A percentile compares a stretch with the other conserved stretches of the same genome.
phyloP scores from a whole-genome alignment of 768 basidiomycete genomes.

The Leccinum uliginosum region DNA sequence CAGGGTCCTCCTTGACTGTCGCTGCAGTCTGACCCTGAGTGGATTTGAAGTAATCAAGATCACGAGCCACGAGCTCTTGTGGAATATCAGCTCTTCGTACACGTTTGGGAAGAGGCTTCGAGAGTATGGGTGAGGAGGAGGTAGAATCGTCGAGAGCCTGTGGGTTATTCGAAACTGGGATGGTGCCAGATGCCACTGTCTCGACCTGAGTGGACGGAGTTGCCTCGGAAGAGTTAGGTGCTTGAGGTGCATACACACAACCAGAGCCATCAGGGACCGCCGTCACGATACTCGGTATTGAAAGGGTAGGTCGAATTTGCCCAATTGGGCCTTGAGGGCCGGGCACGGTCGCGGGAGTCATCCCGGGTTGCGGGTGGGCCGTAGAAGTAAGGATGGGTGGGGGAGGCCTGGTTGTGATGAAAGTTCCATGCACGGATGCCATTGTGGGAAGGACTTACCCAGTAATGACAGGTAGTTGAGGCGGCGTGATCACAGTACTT shows the following conservation, averaged over 20 bases:
- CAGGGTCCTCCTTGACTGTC: neutral
- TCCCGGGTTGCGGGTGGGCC: neutral
- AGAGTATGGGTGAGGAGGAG: neutral
- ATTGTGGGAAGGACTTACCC: constrained; percentile 13
- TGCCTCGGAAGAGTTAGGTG: neutral
- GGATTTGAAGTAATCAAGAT: constrained; percentile 28
- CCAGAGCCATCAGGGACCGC: neutral
- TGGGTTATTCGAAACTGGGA: neutral
- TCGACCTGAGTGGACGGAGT: neutral
- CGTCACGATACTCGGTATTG: neutral
- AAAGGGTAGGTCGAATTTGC: neutral
- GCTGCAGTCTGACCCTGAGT: constrained; percentile 1
- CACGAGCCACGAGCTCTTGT: constrained; percentile 25
- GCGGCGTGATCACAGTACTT: neutral
- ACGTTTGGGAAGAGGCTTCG: constrained; percentile 28
- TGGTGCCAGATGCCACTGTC: neutral
- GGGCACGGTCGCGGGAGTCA: neutral
- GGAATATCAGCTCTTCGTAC: constrained; percentile 17
- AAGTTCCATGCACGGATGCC: neutral
- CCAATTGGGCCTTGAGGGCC: neutral
- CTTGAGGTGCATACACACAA: neutral
- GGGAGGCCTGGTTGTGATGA: neutral
- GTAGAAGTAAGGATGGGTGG: neutral
- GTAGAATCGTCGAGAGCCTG: neutral
- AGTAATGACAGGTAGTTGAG: neutral